Conservation (phyloP, 768 basidiomycete genomes). For the Collybia mongolica region DNA sequence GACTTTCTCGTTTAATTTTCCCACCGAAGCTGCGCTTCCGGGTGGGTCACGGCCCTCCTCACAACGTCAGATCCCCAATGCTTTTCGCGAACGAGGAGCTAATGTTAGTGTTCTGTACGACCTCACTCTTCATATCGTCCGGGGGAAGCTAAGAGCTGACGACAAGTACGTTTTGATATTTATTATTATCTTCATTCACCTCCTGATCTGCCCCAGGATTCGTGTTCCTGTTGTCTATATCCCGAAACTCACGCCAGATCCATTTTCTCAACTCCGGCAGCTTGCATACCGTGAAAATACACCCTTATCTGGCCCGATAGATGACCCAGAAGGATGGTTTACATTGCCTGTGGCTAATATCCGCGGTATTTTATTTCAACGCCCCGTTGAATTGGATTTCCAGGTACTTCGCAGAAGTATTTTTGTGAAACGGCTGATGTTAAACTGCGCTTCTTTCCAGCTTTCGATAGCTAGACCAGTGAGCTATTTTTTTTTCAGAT, state of each 20-base stretch:
- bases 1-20: slow-evolving; percentile 39
- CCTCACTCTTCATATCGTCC: slow-evolving; percentile 32
- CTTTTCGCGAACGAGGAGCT: slow-evolving; percentile 31
- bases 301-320: slow-evolving; percentile 27
- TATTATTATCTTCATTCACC: background rate
- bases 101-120: slow-evolving; percentile 36
- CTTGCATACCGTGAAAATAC: slow-evolving; percentile 28
- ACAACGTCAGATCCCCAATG: slow-evolving; percentile 23
- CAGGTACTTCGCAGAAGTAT: slow-evolving; percentile 19
- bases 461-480: slow-evolving; percentile 36
- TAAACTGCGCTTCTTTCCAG: slow-evolving; percentile 12
- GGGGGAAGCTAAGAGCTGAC: slow-evolving; percentile 36
- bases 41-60: slow-evolving; percentile 15
- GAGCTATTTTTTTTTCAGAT: slow-evolving; percentile 4
- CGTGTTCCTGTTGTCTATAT: slow-evolving; percentile 26
- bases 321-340: slow-evolving; percentile 35
- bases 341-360: slow-evolving; percentile 17
- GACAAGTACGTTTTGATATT: slow-evolving; percentile 27
- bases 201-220: slow-evolving; percentile 7
- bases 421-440: background rate
- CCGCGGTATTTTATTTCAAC: slow-evolving; percentile 19
- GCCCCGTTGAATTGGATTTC: slow-evolving; percentile 24
- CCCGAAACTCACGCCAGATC: slow-evolving; percentile 28
- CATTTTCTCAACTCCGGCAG: slow-evolving; percentile 30
- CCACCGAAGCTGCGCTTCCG: slow-evolving; percentile 23